Conservation (phyloP, 108 stramenopile species). For the Pseudonitzschia pungens region DNA sequence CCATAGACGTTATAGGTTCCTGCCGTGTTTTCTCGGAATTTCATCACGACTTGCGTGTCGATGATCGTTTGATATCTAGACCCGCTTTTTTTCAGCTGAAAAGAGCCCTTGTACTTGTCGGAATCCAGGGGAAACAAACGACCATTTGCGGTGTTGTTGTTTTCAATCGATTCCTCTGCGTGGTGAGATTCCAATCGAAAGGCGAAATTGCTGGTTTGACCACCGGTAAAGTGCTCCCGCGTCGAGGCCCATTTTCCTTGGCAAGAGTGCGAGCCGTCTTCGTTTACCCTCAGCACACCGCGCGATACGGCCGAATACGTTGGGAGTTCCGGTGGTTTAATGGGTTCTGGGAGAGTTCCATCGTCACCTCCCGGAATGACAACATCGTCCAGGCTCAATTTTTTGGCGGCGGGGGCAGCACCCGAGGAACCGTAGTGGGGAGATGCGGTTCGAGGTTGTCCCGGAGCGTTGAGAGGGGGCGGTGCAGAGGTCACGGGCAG, state of each 20-base stretch:
- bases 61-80: constrained; percentile 50
- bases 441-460: constrained; percentile 20
- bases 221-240: constrained; percentile 64
- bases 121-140: constrained; percentile 74
- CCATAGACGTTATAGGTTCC: constrained; percentile 84
- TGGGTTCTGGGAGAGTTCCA: constrained; percentile 12
- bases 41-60: constrained; percentile 78
- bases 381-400: constrained; percentile 62
- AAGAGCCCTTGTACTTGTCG: constrained; percentile 75
- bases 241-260: constrained; percentile 81
- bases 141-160: constrained; percentile 9
- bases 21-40: constrained; percentile 66
- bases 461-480: constrained; percentile 49
- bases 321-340: constrained; percentile 39
- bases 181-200: constrained; percentile 73
- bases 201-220: constrained; percentile 62
- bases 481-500: constrained; percentile 42
- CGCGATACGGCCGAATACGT: constrained; percentile 69
- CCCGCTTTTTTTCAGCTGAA: constrained; percentile 65
- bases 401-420: constrained; percentile 34
- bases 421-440: constrained; percentile 22
- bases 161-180: constrained; percentile 38
- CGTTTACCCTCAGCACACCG: constrained; percentile 72
- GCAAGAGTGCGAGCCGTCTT: constrained; percentile 74
- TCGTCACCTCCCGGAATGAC: constrained; percentile 40